phyloP scores from a whole-genome alignment of 2,329 filamentous ascomycete genomes.

The Beauveria bassiana region DNA sequence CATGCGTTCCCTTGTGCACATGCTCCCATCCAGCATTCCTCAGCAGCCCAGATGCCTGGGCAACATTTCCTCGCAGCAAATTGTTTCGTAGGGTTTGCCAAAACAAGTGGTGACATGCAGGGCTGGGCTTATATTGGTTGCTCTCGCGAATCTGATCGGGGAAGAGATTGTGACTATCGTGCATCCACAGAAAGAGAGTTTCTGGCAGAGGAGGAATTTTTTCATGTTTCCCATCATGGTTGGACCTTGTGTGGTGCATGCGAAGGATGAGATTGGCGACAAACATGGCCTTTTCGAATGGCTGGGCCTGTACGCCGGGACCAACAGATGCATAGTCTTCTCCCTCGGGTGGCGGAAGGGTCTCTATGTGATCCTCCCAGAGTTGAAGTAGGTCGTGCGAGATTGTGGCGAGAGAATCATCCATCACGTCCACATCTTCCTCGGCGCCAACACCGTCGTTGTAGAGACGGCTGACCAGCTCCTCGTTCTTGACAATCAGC shows the following conservation, averaged over 20 bases:
- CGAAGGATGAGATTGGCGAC: slow-evolving; percentile 71
- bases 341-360: slow-evolving; percentile 39
- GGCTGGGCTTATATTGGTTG: slow-evolving; percentile 57
- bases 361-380: slow-evolving; percentile 48
- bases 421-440: slow-evolving; percentile 48
- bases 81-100: slow-evolving; percentile 78
- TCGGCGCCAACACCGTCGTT: slow-evolving; percentile 49
- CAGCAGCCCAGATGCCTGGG: slow-evolving; percentile 59
- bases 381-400: slow-evolving; percentile 44
- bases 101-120: slow-evolving; percentile 68
- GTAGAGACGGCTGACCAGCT: slow-evolving; percentile 58
- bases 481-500: slow-evolving; percentile 69
- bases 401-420: slow-evolving; percentile 47
- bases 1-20: slow-evolving; percentile 59
- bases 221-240: slow-evolving; percentile 28
- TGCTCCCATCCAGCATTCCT: slow-evolving; percentile 70
- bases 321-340: slow-evolving; percentile 57
- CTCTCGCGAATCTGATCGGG: slow-evolving; percentile 60
- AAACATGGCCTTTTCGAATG: slow-evolving; percentile 69
- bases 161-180: slow-evolving; percentile 65
- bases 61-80: slow-evolving; percentile 67
- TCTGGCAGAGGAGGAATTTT: slow-evolving; percentile 57
- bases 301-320: slow-evolving; percentile 51
- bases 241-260: slow-evolving; percentile 60
- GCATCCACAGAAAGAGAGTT: slow-evolving; percentile 76